Evolutionary conservation across 1,284 basidiomycete species (phyloP).

Genomic region (Ceraceosorus guamensis): DNA sequence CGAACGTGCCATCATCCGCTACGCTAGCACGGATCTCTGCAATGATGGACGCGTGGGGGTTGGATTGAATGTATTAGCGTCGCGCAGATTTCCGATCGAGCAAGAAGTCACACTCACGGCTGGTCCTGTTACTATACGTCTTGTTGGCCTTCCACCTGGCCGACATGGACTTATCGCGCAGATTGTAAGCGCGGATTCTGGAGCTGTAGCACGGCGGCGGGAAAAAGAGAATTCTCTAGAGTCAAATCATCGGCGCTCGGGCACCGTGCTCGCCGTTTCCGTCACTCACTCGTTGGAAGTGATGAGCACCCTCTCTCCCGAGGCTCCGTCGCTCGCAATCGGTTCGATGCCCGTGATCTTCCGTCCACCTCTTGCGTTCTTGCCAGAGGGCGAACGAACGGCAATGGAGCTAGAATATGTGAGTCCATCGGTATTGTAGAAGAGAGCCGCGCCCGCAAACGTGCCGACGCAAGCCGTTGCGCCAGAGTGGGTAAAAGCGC

Average conservation of each 20-base stretch:
- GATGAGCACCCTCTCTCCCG: constrained; percentile 43
- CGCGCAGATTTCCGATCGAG: too few species aligned
- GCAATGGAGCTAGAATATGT: constrained; percentile 35
- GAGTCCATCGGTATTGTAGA: constrained; percentile 43
- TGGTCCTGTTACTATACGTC: constrained; percentile 27
- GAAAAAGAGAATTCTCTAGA: too few species aligned
- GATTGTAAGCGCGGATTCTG: constrained; percentile 46
- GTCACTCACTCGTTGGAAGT: constrained; percentile 51
- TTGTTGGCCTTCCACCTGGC: constrained; percentile 29
- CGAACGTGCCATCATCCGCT: constrained; percentile 38
- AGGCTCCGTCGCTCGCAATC: constrained; percentile 8
- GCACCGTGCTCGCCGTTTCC: too few species aligned
- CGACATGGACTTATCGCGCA: constrained; percentile 27
- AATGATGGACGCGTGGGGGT: too few species aligned
- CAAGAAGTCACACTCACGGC: too few species aligned
- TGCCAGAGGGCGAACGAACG: constrained; percentile 42
- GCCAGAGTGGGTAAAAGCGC: constrained; percentile 47
- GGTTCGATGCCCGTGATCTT: constrained; percentile 49
- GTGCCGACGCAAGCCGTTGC: constrained; percentile 44
- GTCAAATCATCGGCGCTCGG: too few species aligned
- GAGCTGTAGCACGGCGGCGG: too few species aligned
- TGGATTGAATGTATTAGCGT: too few species aligned
- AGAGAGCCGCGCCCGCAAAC: constrained; percentile 41
- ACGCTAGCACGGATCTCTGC: constrained; percentile 47
- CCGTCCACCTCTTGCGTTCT: constrained; percentile 40